Base-by-base conservation (phyloP, 2,329 filamentous ascomycete genomes). In the Lomentospora prolificans region DNA sequence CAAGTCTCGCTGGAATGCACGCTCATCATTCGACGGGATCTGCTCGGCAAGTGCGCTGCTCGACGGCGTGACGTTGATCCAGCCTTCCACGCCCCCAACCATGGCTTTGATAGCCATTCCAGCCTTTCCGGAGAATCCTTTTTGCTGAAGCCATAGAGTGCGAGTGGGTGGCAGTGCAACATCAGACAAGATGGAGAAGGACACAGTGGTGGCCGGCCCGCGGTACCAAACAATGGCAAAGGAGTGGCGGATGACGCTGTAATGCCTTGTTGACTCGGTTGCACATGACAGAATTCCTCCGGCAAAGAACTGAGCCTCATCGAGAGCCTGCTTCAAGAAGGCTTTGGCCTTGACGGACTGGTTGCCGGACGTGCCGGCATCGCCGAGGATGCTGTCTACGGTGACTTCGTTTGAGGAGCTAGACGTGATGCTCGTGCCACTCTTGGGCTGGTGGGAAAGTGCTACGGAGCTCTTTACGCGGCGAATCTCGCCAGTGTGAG, bases 41-140 rank as follows among this genome's bases (percentile, higher is more conserved):
- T 84, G 75, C 0, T 76, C 69, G 0, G 73, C 62, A 0, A 66
- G 63, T 0, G 79, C 73, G 22, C 72, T 71, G 2, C 73, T 67
- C 0, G 71, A 70, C 0, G 86, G 86, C 0, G 86, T 89, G 2
- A 88, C 84, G 57, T 89, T 77, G 10, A 88, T 71, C 85, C 86
- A 89, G 61, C 70, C 74, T 6, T 75, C 73, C 10, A 75, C 80
- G 0, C 77, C 74, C 6, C 83, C 79, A 33, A 87, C 69, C 1
- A 87, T 66, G 0, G 83, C 79, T 64, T 85, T 86, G 27, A 84
- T 70, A 5, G 76, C 75, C 79, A 89, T 86, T 17, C 86, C 86
- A 51, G 83, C 76, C 63, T 84, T 84, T 3, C 86, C 86, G 0
- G 81, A 82, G 69, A 75, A 87, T 2, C 85, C 86, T 60, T 83